Conservation (phyloP, 2,329 filamentous ascomycete species). For the Akanthomyces muscarius region DNA sequence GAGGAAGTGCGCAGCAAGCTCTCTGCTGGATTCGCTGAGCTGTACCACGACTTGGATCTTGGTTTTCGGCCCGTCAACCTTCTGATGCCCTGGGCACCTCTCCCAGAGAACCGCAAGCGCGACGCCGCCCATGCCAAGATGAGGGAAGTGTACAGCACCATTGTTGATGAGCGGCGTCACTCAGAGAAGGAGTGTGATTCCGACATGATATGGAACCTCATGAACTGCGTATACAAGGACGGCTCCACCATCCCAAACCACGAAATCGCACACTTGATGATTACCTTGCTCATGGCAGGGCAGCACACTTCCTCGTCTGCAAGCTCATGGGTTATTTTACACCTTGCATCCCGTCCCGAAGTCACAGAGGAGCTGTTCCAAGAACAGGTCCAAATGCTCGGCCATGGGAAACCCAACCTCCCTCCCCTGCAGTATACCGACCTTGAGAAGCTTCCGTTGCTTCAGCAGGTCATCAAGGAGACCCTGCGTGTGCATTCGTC, state of each 20-base stretch:
- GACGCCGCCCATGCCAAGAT: conserved; percentile 69
- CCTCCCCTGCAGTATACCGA: not conserved
- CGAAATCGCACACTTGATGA: conserved; percentile 83
- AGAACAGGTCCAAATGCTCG: conserved; percentile 58
- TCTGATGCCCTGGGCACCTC: conserved; percentile 71
- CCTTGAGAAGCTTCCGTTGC: conserved; percentile 3
- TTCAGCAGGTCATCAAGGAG: conserved; percentile 55
- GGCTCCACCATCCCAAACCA: conserved; percentile 65
- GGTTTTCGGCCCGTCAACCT: conserved; percentile 81
- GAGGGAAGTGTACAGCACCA: conserved; percentile 65
- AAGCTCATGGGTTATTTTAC: conserved; percentile 73
- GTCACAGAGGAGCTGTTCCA: conserved; percentile 67
- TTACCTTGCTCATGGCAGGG: conserved; percentile 77
- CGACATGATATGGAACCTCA: conserved; percentile 76
- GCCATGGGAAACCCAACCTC: conserved; percentile 22
- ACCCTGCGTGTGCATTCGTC: conserved; percentile 68
- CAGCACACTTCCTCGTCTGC: conserved; percentile 77
- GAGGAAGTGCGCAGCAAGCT: conserved; percentile 70
- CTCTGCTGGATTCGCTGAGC: conserved; percentile 65
- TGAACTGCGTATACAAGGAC: conserved; percentile 73
- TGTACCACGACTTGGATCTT: conserved; percentile 72
- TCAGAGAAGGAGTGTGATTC: conserved; percentile 31
- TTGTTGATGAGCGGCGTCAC: conserved; percentile 61
- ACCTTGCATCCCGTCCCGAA: conserved; percentile 65
- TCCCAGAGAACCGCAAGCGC: conserved; percentile 70